phyloP scores from a whole-genome alignment of 768 basidiomycete species.

The Pleurotus djamor region DNA sequence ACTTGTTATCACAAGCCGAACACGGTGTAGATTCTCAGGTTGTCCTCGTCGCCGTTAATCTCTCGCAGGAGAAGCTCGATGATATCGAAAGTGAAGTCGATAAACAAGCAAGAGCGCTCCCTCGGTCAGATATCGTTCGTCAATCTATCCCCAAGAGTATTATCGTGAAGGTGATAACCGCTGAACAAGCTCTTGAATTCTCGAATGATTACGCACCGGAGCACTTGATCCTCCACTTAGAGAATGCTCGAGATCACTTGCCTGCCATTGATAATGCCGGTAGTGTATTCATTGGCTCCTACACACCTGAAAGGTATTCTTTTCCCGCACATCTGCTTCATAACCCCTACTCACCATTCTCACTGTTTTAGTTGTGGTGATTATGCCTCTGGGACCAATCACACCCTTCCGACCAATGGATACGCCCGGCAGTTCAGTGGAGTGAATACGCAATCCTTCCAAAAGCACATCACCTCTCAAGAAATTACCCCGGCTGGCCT shows the following conservation, averaged over 20 bases:
- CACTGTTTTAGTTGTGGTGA: conserved; percentile 78
- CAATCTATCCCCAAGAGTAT: conserved; percentile 89
- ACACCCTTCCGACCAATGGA: conserved; percentile 94
- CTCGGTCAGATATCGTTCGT: conserved; percentile 87
- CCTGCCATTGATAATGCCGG: conserved; percentile 85
- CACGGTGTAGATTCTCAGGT: conserved; percentile 99
- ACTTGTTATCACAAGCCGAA: conserved; percentile 96
- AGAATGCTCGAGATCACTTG: conserved; percentile 65
- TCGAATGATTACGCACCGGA: conserved; percentile 99
- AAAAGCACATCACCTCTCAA: conserved; percentile 98
- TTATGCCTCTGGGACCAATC: conserved; percentile 98
- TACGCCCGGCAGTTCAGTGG: conserved; percentile 98
- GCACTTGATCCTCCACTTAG: conserved; percentile 90
- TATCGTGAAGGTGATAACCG: conserved; percentile 68
- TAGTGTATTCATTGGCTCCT: conserved; percentile 94
- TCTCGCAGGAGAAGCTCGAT: conserved; percentile 59
- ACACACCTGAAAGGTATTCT: conserved; percentile 88
- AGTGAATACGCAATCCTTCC: conserved; percentile 96
- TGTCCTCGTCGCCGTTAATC: conserved; percentile 80
- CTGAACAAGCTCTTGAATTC: conserved; percentile 81
- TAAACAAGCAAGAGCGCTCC: conserved; percentile 78
- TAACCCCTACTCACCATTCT: conserved; percentile 5
- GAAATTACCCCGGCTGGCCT: conserved; percentile 83
- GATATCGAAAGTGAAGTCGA: conserved; percentile 86
- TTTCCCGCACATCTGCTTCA: neutral